Percentiles rank a stretch among this genome's conserved stretches.
Evolutionary conservation across 108 stramenopile genomes (phyloP).

Genomic region (Fragilaria crotonensis): DNA sequence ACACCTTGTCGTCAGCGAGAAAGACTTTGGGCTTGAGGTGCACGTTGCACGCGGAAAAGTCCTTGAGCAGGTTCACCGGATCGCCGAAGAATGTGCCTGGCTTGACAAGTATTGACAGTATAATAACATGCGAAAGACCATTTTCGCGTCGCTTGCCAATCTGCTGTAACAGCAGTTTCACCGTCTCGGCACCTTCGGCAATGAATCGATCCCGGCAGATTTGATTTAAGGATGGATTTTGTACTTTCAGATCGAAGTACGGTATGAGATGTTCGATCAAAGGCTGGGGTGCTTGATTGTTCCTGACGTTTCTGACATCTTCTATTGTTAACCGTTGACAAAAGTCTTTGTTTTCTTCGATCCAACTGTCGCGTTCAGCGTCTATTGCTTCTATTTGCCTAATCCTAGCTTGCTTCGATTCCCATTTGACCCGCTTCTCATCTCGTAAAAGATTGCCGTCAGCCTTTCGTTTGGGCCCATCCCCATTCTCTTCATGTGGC

Average conservation of each 20-base stretch:
- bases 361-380: conserved; percentile 11
- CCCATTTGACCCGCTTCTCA: conserved; percentile 23
- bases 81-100: conserved; percentile 45
- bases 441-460: conserved; percentile 14
- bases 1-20: background rate
- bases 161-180: conserved; percentile 59
- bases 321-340: conserved; percentile 11
- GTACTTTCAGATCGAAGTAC: conserved; percentile 22
- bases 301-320: conserved; percentile 6
- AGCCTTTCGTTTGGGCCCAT: too few relatives aligned
- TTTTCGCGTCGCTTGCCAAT: background rate
- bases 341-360: conserved; percentile 14
- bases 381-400: conserved; percentile 3
- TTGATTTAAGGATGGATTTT: background rate
- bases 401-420: conserved; percentile 20
- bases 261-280: conserved; percentile 7
- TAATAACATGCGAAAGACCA: conserved; percentile 15
- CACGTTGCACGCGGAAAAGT: conserved; percentile 11
- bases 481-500: too few relatives aligned
- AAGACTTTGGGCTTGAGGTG: conserved; percentile 1
- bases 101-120: conserved; percentile 56
- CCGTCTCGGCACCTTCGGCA: conserved; percentile 71
- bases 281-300: background rate
- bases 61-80: conserved; percentile 20
- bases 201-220: conserved; percentile 24